Evolutionary conservation across 169 alveolate genomes (phyloP).

Genomic region (Plasmodium ovale): DNA sequence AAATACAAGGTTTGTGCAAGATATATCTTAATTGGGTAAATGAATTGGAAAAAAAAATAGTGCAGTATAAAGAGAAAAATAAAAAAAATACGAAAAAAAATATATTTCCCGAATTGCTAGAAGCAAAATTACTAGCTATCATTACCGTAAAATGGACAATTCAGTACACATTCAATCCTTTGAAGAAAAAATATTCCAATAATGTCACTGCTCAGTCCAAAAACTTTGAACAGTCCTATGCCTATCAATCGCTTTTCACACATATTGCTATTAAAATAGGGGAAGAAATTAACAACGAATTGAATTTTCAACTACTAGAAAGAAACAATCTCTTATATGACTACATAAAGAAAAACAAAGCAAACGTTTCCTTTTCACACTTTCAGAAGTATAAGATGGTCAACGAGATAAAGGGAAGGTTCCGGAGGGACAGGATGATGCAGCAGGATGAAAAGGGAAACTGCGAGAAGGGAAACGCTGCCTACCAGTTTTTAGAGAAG

Average conservation of each 20-base stretch:
- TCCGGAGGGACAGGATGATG: neutral
- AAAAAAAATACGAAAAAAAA: slow-evolving; percentile 75
- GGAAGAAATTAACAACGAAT: slow-evolving; percentile 82
- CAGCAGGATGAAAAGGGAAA: slow-evolving; percentile 55
- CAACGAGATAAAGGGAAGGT: slow-evolving; percentile 17
- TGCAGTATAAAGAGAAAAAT: slow-evolving; percentile 64
- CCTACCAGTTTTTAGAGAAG: slow-evolving; percentile 40
- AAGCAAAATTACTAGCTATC: slow-evolving; percentile 46
- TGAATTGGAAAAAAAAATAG: slow-evolving; percentile 45
- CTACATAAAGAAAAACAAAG: slow-evolving; percentile 47
- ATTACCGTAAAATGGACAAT: slow-evolving; percentile 81
- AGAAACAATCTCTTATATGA: slow-evolving; percentile 31
- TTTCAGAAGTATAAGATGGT: slow-evolving; percentile 33
- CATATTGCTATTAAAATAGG: slow-evolving; percentile 85
- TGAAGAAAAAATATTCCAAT: slow-evolving; percentile 77
- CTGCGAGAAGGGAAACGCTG: slow-evolving; percentile 12
- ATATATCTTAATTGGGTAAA: slow-evolving; percentile 72
- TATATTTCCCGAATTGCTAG: slow-evolving; percentile 29
- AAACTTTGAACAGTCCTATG: slow-evolving; percentile 66
- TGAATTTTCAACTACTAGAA: slow-evolving; percentile 47
- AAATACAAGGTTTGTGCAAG: slow-evolving; percentile 68
- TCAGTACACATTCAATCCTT: slow-evolving; percentile 83
- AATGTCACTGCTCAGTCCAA: slow-evolving; percentile 77
- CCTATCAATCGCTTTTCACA: slow-evolving; percentile 83
- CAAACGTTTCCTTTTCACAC: slow-evolving; percentile 52